These are phyloP conservation scores for Capsicum chinense DNA, from an alignment of 257 asterid species.

Conservation along the genomic window DNA sequence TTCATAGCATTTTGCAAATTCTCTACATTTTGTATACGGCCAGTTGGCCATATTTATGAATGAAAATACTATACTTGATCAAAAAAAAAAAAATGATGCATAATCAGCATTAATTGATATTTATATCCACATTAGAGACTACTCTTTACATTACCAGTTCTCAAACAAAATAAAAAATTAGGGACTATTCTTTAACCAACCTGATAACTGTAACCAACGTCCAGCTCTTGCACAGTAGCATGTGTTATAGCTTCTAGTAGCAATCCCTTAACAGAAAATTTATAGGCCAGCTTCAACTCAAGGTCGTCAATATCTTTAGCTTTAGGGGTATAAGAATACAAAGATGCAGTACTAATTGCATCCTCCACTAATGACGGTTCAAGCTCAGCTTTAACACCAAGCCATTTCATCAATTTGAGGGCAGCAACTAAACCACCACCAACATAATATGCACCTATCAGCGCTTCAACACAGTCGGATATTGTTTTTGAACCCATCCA, in stretches of 20 bases:
- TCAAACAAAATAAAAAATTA: neutral
- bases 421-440: conserved; percentile 84
- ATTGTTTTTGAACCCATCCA: conserved; percentile 93
- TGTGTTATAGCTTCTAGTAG: conserved; percentile 92
- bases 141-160: too few relatives aligned
- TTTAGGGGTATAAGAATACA: conserved; percentile 62
- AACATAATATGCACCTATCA: conserved; percentile 92
- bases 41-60: too few relatives aligned
- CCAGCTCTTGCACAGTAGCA: conserved; percentile 52
- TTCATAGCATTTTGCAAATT: too few relatives aligned
- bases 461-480: conserved; percentile 92
- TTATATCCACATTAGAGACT: neutral
- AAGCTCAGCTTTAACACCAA: conserved; percentile 63
- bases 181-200: conserved; percentile 38
- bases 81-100: neutral
- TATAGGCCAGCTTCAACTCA: conserved; percentile 72
- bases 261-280: conserved; percentile 73
- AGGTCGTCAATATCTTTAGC: conserved; percentile 50
- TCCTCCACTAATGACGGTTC: conserved; percentile 66
- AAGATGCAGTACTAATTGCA: conserved; percentile 65
- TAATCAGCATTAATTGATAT: conserved; percentile 3
- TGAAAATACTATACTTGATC: too few relatives aligned
- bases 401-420: conserved; percentile 78
- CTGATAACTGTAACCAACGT: conserved; percentile 63
- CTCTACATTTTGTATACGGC: too few relatives aligned